A percentile compares a stretch with the other conserved stretches of the same genome.
Evolutionary conservation across 2,329 filamentous ascomycete genomes (phyloP).

Genomic region (Fusarium sarcochroum): DNA sequence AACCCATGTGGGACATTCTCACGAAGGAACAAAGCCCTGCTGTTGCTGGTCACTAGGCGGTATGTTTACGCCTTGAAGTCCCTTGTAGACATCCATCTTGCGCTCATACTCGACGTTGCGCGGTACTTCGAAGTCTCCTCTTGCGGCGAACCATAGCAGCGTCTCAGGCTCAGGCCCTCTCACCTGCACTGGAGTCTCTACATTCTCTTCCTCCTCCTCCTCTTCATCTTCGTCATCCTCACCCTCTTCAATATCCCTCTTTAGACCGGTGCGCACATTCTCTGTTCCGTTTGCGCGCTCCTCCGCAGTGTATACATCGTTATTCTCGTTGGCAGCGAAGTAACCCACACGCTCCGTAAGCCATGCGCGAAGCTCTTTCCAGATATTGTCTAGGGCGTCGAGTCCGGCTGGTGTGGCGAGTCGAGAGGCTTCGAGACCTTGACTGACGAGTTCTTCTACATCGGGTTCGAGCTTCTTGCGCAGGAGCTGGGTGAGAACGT

Average conservation of each 20-base stretch:
- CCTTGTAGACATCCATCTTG: slow-evolving; percentile 52
- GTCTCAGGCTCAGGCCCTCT: slow-evolving; percentile 62
- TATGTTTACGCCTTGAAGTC: slow-evolving; percentile 55
- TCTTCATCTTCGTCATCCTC: slow-evolving; percentile 70
- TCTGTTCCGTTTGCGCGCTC: slow-evolving; percentile 77
- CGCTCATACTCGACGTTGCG: slow-evolving; percentile 61
- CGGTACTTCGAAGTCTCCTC: slow-evolving; percentile 62
- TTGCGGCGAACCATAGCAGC: slow-evolving; percentile 61
- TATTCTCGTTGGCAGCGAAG: slow-evolving; percentile 61
- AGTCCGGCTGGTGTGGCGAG: slow-evolving; percentile 61
- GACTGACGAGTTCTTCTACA: slow-evolving; percentile 79
- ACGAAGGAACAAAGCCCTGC: slow-evolving; percentile 34
- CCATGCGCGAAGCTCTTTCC: slow-evolving; percentile 63
- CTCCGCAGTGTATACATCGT: slow-evolving; percentile 78
- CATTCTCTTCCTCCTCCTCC: slow-evolving; percentile 54
- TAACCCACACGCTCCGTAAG: slow-evolving; percentile 57
- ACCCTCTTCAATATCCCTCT: slow-evolving; percentile 65
- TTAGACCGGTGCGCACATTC: slow-evolving; percentile 80
- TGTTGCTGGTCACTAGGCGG: slow-evolving; percentile 43
- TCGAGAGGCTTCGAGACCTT: slow-evolving; percentile 67
- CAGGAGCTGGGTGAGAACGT: slow-evolving; percentile 76
- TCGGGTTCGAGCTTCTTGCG: slow-evolving; percentile 87
- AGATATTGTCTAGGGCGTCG: slow-evolving; percentile 67
- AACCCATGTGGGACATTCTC: not conserved
- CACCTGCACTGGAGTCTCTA: slow-evolving; percentile 47